Percentiles rank a stretch among this genome's conserved stretches.
phyloP scores from a whole-genome alignment of 2,329 filamentous ascomycete species.

The Sarocladium brachiariae region DNA sequence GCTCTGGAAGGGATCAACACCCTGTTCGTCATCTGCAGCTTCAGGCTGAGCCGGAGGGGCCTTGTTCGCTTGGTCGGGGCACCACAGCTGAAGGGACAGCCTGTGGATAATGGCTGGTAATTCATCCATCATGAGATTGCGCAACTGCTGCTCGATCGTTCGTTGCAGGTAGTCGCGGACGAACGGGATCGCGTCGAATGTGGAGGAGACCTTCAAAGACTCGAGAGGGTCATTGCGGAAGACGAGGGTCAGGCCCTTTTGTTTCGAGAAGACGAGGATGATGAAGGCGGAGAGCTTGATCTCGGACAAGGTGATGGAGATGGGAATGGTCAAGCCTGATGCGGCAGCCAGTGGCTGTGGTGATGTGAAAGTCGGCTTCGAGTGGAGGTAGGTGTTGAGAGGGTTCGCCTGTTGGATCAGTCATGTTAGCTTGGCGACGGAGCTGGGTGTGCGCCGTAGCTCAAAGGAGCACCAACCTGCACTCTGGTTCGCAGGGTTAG shows the following conservation, averaged over 20 bases:
- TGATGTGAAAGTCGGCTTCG: conserved; percentile 86
- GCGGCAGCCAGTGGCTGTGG: conserved; percentile 86
- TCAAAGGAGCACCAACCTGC: conserved; percentile 48
- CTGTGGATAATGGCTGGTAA: conserved; percentile 93
- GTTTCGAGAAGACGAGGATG: conserved; percentile 93
- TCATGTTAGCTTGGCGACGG: conserved; percentile 36
- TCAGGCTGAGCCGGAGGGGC: conserved; percentile 43
- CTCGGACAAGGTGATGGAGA: conserved; percentile 93
- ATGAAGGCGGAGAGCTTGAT: conserved; percentile 96
- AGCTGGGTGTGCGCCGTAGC: conserved; percentile 13
- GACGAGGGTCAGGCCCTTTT: conserved; percentile 92
- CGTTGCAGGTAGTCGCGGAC: conserved; percentile 94
- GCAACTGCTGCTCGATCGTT: conserved; percentile 88
- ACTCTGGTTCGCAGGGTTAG: conserved; percentile 92
- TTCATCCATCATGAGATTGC: conserved; percentile 96
- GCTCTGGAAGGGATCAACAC: conserved; percentile 73
- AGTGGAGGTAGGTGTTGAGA: conserved; percentile 88
- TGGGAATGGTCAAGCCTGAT: conserved; percentile 89
- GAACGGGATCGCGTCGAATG: conserved; percentile 97
- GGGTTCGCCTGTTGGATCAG: conserved; percentile 69
- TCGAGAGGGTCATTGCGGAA: conserved; percentile 98
- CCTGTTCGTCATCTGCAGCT: conserved; percentile 41
- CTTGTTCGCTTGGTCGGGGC: conserved; percentile 63
- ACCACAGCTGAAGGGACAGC: conserved; percentile 81
- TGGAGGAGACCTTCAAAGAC: conserved; percentile 96